Evolutionary conservation across 805 yeast genomes (phyloP).

Genomic region (Torulaspora franciscae): DNA sequence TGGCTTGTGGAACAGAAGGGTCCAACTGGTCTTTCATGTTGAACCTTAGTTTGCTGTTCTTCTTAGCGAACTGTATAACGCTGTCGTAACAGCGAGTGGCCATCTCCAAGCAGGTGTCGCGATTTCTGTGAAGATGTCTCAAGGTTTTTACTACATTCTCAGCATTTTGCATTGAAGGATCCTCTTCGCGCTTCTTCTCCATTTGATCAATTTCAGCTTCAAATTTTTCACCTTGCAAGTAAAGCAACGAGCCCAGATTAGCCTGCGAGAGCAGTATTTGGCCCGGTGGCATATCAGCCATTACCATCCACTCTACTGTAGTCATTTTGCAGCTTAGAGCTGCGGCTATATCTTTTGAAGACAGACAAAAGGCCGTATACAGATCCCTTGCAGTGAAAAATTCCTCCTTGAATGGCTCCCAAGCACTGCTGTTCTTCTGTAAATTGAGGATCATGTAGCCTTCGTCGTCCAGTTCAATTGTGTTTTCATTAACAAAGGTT

Average conservation of each 20-base stretch:
- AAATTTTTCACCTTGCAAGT: constrained; percentile 59
- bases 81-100: constrained; percentile 42
- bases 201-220: constrained; percentile 44
- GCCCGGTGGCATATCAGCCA: constrained; percentile 61
- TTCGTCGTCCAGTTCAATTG: constrained; percentile 28
- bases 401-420: constrained; percentile 75
- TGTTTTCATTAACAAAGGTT: constrained; percentile 28
- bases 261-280: constrained; percentile 62
- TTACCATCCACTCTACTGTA: constrained; percentile 67
- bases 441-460: constrained; percentile 34
- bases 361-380: constrained; percentile 63
- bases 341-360: constrained; percentile 59
- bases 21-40: constrained; percentile 38
- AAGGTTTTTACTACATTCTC: constrained; percentile 24
- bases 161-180: constrained; percentile 21
- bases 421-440: constrained; percentile 45
- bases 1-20: constrained; percentile 52
- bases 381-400: constrained; percentile 73
- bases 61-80: constrained; percentile 41
- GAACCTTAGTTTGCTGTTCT: constrained; percentile 32
- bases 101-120: constrained; percentile 32
- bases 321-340: constrained; percentile 59
- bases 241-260: constrained; percentile 64
- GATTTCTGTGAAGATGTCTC: constrained; percentile 25
- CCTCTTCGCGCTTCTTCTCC: constrained; percentile 27